phyloP scores from a whole-genome alignment of 2,329 filamentous ascomycete genomes.

The Fusarium pininemorale region DNA sequence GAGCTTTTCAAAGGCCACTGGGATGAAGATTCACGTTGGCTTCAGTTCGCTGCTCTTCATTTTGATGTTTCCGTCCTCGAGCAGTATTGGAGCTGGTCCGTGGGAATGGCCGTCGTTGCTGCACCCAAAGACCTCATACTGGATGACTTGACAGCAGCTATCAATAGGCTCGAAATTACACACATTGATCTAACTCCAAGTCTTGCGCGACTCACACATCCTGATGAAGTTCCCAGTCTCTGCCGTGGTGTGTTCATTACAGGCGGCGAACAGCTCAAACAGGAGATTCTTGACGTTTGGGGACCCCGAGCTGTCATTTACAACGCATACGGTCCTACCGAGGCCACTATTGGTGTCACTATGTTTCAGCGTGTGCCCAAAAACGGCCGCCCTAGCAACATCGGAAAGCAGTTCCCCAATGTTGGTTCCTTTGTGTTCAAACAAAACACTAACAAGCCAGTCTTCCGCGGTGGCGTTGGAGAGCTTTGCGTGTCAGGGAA shows the following conservation, averaged over 20 bases:
- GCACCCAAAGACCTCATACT: constrained; percentile 86
- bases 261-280: constrained; percentile 86
- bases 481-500: constrained; percentile 90
- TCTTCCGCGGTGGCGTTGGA: constrained; percentile 81
- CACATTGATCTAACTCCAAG: constrained; percentile 94
- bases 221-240: constrained; percentile 81
- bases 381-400: constrained; percentile 86
- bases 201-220: constrained; percentile 79
- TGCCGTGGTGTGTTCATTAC: constrained; percentile 91
- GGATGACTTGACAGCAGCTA: constrained; percentile 79
- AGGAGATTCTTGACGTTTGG: constrained; percentile 90
- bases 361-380: constrained; percentile 84
- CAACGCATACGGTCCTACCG: constrained; percentile 92
- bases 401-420: constrained; percentile 86
- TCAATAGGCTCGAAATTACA: constrained; percentile 78
- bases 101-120: constrained; percentile 84
- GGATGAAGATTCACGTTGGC: constrained; percentile 77
- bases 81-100: constrained; percentile 95
- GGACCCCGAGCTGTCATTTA: constrained; percentile 83
- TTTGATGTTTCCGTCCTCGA: constrained; percentile 95
- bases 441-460: constrained; percentile 74
- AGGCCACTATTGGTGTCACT: constrained; percentile 91
- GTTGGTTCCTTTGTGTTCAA: constrained; percentile 84
- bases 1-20: constrained; percentile 80
- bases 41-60: constrained; percentile 94